Conservation (phyloP, 2,329 filamentous ascomycete species). For the Xylariaceae sp. region DNA sequence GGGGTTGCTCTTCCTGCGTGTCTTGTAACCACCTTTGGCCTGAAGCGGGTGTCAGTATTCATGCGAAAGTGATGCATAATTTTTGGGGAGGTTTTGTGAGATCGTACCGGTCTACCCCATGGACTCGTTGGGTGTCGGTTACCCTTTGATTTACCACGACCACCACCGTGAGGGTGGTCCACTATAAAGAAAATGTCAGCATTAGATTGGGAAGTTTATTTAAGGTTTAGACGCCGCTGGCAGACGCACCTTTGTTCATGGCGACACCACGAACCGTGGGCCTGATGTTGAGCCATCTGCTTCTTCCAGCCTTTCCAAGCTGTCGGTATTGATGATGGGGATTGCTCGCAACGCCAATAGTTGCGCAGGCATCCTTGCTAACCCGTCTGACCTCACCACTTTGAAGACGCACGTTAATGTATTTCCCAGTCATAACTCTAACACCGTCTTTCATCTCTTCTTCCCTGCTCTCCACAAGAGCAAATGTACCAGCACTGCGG, state of each 20-base stretch:
- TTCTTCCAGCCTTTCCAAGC: constrained; percentile 93
- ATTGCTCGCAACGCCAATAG: constrained; percentile 94
- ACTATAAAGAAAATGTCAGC: constrained; percentile 50
- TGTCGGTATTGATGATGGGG: constrained; percentile 87
- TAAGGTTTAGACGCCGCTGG: not conserved
- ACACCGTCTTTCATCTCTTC: constrained; percentile 70
- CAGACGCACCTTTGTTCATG: constrained; percentile 85
- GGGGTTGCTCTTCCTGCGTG: constrained; percentile 82
- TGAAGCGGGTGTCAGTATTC: constrained; percentile 44
- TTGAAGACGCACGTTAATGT: constrained; percentile 84
- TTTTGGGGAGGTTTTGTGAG: constrained; percentile 4
- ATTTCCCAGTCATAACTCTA: constrained; percentile 71
- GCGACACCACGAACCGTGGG: constrained; percentile 96
- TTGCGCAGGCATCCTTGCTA: constrained; percentile 90
- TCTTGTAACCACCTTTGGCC: constrained; percentile 91
- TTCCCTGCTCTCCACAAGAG: constrained; percentile 86
- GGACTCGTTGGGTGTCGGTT: constrained; percentile 93
- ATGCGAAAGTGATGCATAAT: constrained; percentile 5
- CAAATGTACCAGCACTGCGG: constrained; percentile 91
- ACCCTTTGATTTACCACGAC: constrained; percentile 99
- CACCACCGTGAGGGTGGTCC: constrained; percentile 98
- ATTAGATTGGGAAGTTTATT: constrained; percentile 16
- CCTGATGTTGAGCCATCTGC: constrained; percentile 90
- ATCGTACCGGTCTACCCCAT: constrained; percentile 91
- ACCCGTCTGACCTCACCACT: constrained; percentile 92